A percentile compares a stretch with the other conserved stretches of the same genome.
Evolutionary conservation across 441 rosid genomes (phyloP).

Genomic region (Omphalea diandra): DNA sequence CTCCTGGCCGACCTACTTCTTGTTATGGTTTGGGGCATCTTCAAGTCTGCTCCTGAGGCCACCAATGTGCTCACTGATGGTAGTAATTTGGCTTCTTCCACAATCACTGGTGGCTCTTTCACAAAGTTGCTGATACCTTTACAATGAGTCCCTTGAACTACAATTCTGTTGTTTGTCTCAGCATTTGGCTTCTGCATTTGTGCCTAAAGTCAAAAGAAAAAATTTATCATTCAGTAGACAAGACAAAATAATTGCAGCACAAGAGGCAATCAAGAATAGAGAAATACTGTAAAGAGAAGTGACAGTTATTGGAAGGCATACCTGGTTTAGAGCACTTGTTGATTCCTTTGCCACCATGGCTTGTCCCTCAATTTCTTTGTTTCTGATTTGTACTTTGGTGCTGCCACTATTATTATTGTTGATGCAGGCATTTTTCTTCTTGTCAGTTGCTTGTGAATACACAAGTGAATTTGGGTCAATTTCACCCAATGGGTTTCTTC

Average conservation of each 20-base stretch:
- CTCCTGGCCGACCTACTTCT: conserved; percentile 72
- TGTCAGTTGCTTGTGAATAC: conserved; percentile 39
- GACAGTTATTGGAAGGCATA: conserved; percentile 11
- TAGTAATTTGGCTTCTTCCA: conserved; percentile 44
- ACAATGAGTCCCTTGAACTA: conserved; percentile 25
- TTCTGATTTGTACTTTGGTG: conserved; percentile 30
- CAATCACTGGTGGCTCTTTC: conserved; percentile 35
- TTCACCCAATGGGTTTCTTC: conserved; percentile 67
- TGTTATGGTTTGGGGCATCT: conserved; percentile 47
- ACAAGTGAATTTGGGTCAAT: conserved; percentile 51
- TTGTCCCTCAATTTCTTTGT: conserved; percentile 40
- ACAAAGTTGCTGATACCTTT: conserved; percentile 29
- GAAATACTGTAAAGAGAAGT: no score
- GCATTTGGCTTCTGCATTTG: conserved; percentile 36
- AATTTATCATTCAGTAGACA: no score
- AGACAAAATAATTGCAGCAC: no score
- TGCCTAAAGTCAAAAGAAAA: conserved; percentile 7
- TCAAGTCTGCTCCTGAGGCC: conserved; percentile 42
- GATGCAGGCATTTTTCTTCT: conserved; percentile 25
- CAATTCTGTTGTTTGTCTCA: conserved; percentile 26
- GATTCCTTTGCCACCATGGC: conserved; percentile 32
- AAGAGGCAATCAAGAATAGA: no score
- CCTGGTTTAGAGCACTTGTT: conserved; percentile 35
- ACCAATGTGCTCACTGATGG: no score
- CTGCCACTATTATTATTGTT: conserved; percentile 15